Conservation (phyloP, 1,139 yeast genomes). For the Taiozyma onychis region DNA sequence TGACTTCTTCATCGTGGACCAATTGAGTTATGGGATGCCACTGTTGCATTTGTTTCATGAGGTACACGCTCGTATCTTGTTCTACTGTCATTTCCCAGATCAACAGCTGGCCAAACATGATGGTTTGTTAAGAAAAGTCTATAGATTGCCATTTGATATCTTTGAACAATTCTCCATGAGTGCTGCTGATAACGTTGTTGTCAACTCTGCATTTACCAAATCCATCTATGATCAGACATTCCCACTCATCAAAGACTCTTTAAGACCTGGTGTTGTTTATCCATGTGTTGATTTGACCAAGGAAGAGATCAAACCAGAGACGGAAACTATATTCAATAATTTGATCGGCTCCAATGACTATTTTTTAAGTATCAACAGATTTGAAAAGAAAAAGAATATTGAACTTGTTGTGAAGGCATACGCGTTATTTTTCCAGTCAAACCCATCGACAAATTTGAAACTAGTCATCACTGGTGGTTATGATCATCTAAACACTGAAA, state of each 20-base stretch:
- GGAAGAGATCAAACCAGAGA: conserved; percentile 16
- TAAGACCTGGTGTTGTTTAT: conserved; percentile 68
- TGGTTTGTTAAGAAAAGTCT: conserved; percentile 51
- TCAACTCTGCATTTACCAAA: conserved; percentile 81
- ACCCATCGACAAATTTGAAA: conserved; percentile 27
- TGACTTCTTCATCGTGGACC: conserved; percentile 83
- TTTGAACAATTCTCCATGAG: conserved; percentile 80
- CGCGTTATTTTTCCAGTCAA: conserved; percentile 31
- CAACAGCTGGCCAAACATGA: conserved; percentile 63
- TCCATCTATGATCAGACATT: conserved; percentile 65
- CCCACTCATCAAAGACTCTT: conserved; percentile 24
- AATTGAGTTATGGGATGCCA: conserved; percentile 82
- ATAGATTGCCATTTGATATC: conserved; percentile 76
- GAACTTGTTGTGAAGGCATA: conserved; percentile 70
- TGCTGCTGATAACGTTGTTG: conserved; percentile 73
- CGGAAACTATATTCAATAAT: conserved; percentile 15
- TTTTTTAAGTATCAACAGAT: conserved; percentile 78
- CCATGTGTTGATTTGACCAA: conserved; percentile 69
- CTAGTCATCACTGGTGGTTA: conserved; percentile 90
- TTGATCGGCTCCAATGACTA: conserved; percentile 28
- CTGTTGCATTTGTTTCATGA: conserved; percentile 48
- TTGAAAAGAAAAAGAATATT: conserved; percentile 80
- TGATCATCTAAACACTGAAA: conserved; percentile 71
- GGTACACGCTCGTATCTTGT: conserved; percentile 42
- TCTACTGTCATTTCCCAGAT: conserved; percentile 97